Evolutionary conservation across 1,284 basidiomycete species (phyloP), one percentile per base, ranked within the genome.

Genomic region (Inonotus obliquus): DNA sequence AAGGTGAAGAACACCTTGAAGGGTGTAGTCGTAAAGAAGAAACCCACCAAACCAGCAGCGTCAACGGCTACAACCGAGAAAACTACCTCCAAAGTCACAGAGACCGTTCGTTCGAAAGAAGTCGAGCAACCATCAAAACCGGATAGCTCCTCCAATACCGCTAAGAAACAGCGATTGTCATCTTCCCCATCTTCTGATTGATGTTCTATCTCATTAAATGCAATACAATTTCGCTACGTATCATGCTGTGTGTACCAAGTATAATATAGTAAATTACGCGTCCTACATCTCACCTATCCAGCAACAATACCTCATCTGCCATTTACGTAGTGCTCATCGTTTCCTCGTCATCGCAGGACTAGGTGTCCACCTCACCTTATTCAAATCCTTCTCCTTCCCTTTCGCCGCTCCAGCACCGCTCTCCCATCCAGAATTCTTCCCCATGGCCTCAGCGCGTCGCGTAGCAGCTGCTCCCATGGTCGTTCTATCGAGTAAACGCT

Each of bases 11-110:
- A 80, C 66, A 70, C 77, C 6, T 75, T 92, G 48, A 91, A 90
- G 70, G 90, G 90, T 41, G 86, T 91, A 10, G 75, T 91, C n/a
- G 83, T 91, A 54, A 91, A 90, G 76, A 65, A 86, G 73, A 89
- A 84, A 70, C 64, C 75, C 14, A 87, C 84, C 68, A 60, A 69
- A 7, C 57, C 69, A 27, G 65, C 71, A 32, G 60, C 67, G 4
- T 57, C 21, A 61, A 66, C 54, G 54, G 52, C 52, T 58, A 39
- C 45, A 41, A 41, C n/a, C 53, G 61, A 19, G 19, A 49, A 49
- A 49, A n/a, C 54, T 4, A 60, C 25, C 14, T 29, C 54, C 9
- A 60, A 62, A 10, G 68, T 72, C 44, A 70, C 72, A 3, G 71
- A 72, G 21, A 68, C 19, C 7, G 5, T 3, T 37, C 6, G 69